These are phyloP conservation scores for Stagonosporopsis chrysanthemi DNA, from an alignment of 2,329 filamentous ascomycete genomes.

Conservation along the genomic window DNA sequence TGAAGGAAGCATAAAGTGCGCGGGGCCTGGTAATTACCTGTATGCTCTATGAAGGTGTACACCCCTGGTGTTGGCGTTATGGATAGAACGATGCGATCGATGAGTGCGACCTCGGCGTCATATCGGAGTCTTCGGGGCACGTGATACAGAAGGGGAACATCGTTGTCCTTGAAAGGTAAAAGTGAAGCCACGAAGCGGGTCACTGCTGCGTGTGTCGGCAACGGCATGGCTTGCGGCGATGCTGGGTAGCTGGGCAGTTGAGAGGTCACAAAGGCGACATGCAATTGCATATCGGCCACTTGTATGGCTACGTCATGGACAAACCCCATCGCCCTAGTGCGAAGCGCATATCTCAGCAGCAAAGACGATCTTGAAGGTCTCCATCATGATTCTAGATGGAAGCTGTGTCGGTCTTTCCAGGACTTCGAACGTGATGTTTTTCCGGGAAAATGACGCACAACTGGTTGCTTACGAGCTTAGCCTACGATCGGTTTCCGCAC, in stretches of 20 bases:
- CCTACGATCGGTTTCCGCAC: not conserved
- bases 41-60: conserved; percentile 38
- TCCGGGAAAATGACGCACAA: conserved; percentile 2
- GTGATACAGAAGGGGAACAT: conserved; percentile 47
- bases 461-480: too few relatives aligned
- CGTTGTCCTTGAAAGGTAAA: conserved; percentile 42
- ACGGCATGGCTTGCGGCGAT: conserved; percentile 25
- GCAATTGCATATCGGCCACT: conserved; percentile 12
- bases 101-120: conserved; percentile 35
- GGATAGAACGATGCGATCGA: conserved; percentile 43
- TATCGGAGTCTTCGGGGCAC: conserved; percentile 39
- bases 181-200: conserved; percentile 38
- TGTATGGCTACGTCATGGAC: conserved; percentile 33
- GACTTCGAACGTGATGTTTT: not conserved
- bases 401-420: not conserved
- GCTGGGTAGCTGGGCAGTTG: not conserved
- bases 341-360: too few relatives aligned
- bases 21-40: conserved; percentile 21
- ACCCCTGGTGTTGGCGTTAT: conserved; percentile 42
- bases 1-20: conserved; percentile 46
- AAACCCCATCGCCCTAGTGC: not conserved
- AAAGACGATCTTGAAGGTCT: not conserved
- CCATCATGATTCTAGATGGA: not conserved
- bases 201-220: conserved; percentile 39
- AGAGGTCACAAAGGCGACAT: conserved; percentile 6